Conservation (phyloP, 2,329 filamentous ascomycete species). For the Sporothrix brasiliensis region DNA sequence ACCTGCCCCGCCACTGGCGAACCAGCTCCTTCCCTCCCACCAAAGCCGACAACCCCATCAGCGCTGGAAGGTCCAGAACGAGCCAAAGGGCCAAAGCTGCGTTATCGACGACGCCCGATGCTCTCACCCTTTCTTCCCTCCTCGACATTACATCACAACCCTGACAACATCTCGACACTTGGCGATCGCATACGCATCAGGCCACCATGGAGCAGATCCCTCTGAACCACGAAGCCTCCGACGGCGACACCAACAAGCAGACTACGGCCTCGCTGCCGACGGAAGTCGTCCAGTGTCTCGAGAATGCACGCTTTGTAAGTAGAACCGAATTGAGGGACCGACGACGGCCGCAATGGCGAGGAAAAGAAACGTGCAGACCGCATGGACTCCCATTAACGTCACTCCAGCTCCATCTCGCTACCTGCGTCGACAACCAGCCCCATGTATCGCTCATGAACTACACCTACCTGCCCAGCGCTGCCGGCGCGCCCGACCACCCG, state of each 20-base stretch:
- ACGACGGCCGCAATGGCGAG: not conserved
- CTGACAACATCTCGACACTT: not conserved
- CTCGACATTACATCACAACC: not conserved
- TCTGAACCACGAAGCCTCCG: constrained; percentile 74
- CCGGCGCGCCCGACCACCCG: constrained; percentile 52
- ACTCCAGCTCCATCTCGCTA: constrained; percentile 86
- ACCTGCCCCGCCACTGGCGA: constrained; percentile 30
- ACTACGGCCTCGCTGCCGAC: constrained; percentile 70
- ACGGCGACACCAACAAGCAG: constrained; percentile 71
- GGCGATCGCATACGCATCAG: constrained; percentile 10
- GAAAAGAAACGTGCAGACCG: not conserved
- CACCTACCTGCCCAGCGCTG: constrained; percentile 85
- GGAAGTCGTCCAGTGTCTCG: constrained; percentile 86
- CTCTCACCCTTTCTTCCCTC: not conserved
- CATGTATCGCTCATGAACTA: constrained; percentile 99
- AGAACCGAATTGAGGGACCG: not conserved
- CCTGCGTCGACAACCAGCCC: constrained; percentile 78
- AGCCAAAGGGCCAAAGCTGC: not conserved
- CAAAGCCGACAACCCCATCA: constrained; percentile 10
- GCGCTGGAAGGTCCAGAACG: constrained; percentile 19
- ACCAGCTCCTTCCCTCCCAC: not conserved
- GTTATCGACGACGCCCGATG: constrained; percentile 16
- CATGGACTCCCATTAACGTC: constrained; percentile 12
- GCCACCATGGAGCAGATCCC: constrained; percentile 64
- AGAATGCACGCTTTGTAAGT: constrained; percentile 91